phyloP scores from a whole-genome alignment of 176 grass and related monocot genomes.

The Oropetium thomaeum region DNA sequence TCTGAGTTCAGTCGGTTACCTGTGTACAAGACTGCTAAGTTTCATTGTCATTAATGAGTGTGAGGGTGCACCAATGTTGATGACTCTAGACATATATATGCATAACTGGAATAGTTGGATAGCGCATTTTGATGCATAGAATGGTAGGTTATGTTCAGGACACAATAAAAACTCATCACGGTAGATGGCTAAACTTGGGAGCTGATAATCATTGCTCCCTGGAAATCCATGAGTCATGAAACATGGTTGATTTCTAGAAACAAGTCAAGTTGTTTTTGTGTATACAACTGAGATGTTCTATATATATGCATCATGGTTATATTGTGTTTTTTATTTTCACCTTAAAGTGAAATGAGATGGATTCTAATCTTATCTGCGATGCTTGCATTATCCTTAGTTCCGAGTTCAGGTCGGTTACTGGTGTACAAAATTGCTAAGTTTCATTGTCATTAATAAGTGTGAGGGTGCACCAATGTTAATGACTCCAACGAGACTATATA shows the following conservation, averaged over 20 bases:
- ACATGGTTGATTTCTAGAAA: slow-evolving; percentile 7
- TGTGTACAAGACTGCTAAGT: no score
- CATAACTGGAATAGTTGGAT: no score
- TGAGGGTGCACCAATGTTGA: no score
- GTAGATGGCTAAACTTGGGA: not conserved
- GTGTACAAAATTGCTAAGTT: not conserved
- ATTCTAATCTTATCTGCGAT: no score
- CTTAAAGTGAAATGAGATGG: not conserved
- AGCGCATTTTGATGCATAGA: no score
- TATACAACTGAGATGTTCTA: not conserved
- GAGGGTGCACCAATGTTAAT: not conserved
- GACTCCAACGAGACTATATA: not conserved
- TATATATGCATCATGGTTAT: not conserved
- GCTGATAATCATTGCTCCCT: not conserved
- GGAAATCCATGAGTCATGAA: not conserved
- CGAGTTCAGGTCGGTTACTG: not conserved
- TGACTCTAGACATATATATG: no score
- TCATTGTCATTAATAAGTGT: not conserved
- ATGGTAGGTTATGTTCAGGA: no score
- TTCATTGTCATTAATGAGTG: no score
- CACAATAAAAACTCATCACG: no score
- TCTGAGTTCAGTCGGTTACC: no score
- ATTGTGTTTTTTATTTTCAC: not conserved
- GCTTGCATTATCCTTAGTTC: not conserved
- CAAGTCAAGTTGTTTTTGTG: slow-evolving; percentile 5